phyloP scores from a whole-genome alignment of 192 early-diverging fungal genomes.

The Podila epicladia region DNA sequence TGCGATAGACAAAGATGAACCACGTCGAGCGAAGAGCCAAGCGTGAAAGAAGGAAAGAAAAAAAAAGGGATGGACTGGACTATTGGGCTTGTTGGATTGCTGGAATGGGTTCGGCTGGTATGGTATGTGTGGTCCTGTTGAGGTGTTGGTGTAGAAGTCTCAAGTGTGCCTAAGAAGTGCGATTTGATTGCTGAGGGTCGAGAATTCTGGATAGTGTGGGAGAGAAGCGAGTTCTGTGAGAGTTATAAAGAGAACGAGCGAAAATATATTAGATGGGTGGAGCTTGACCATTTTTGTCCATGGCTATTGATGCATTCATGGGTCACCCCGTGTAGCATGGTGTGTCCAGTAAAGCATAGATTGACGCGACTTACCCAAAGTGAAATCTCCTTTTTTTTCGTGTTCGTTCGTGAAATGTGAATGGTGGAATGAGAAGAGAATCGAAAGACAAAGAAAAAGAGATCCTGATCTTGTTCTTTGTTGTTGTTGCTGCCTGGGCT shows the following conservation, averaged over 20 bases:
- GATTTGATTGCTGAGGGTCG: too few species aligned
- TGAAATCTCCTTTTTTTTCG: not conserved
- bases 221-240: too few species aligned
- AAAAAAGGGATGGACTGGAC: not conserved
- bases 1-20: too few species aligned
- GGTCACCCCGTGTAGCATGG: too few species aligned
- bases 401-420: not conserved
- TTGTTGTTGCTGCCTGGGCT: not conserved
- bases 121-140: too few species aligned
- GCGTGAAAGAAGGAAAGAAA: not conserved
- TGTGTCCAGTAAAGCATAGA: too few species aligned
- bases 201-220: too few species aligned
- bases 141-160: too few species aligned
- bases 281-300: not conserved
- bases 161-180: too few species aligned
- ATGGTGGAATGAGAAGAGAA: not conserved
- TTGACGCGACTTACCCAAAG: not conserved
- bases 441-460: not conserved
- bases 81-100: too few species aligned
- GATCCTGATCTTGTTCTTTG: constrained; percentile 1
- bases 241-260: not conserved
- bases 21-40: not conserved
- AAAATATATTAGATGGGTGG: not conserved
- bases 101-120: too few species aligned
- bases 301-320: not conserved